phyloP scores from a whole-genome alignment of 768 basidiomycete species.

The Pleurotus cornucopiae region DNA sequence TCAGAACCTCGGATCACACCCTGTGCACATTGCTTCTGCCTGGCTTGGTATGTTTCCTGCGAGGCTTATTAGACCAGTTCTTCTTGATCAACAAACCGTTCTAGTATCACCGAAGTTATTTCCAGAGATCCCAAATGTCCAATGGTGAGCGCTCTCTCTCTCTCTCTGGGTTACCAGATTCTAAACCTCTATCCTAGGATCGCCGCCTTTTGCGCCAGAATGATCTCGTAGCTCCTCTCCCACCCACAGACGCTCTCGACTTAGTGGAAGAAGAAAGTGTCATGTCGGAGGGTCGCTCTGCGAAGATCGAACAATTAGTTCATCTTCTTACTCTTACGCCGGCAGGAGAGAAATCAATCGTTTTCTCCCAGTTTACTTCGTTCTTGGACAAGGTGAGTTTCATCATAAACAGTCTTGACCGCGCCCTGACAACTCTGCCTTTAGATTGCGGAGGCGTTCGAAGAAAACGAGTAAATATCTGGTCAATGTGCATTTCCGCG shows the following conservation, averaged over 20 bases:
- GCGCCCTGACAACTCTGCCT: not conserved
- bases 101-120: constrained; percentile 67
- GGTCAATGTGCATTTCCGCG: constrained; percentile 11
- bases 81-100: too few species aligned
- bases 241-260: constrained; percentile 55
- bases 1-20: constrained; percentile 68
- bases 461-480: constrained; percentile 50
- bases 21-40: constrained; percentile 72
- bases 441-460: constrained; percentile 68
- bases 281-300: constrained; percentile 57
- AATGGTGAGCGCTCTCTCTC: constrained; percentile 45
- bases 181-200: constrained; percentile 44
- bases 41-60: constrained; percentile 46
- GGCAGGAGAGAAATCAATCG: constrained; percentile 69
- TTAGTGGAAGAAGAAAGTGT: constrained; percentile 33
- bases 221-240: constrained; percentile 59
- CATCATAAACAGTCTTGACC: not conserved
- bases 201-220: constrained; percentile 53
- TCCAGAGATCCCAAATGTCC: constrained; percentile 74
- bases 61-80: too few species aligned
- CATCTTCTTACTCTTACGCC: constrained; percentile 70
- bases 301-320: constrained; percentile 81
- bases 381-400: constrained; percentile 70
- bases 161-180: not conserved
- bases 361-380: constrained; percentile 88